Conservation (phyloP, 768 basidiomycete genomes). For the Suillus lakei region DNA sequence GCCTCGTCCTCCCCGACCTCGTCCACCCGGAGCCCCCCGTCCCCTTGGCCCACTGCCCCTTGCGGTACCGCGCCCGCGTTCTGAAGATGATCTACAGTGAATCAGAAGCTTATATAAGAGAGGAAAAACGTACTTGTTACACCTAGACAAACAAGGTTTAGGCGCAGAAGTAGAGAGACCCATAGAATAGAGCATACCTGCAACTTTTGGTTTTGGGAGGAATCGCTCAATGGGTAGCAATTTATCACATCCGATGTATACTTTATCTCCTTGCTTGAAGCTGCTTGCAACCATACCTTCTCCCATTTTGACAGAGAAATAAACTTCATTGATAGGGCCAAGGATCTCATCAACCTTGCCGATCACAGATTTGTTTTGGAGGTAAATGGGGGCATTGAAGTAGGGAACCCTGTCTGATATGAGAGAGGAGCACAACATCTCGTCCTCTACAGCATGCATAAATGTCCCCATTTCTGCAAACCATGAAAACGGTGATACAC, state of each 20-base stretch:
- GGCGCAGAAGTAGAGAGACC: slow-evolving; percentile 7
- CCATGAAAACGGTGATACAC: slow-evolving; percentile 14
- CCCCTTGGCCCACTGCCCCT: slow-evolving; percentile 29
- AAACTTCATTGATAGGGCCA: slow-evolving; percentile 99
- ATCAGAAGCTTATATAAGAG: slow-evolving; percentile 11
- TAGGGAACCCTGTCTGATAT: slow-evolving; percentile 93
- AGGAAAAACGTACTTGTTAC: slow-evolving; percentile 14
- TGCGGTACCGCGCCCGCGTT: slow-evolving; percentile 48
- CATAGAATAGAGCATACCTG: slow-evolving; percentile 54
- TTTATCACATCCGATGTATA: slow-evolving; percentile 98
- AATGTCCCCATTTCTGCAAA: slow-evolving; percentile 89
- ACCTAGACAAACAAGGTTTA: slow-evolving; percentile 31
- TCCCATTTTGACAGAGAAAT: slow-evolving; percentile 96
- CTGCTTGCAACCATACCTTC: slow-evolving; percentile 94
- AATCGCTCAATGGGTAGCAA: slow-evolving; percentile 95
- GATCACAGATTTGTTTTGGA: slow-evolving; percentile 93
- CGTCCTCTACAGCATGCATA: slow-evolving; percentile 94
- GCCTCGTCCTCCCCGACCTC: slow-evolving; percentile 45
- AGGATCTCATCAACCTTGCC: slow-evolving; percentile 99
- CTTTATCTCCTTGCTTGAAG: slow-evolving; percentile 98
- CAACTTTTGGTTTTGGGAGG: slow-evolving; percentile 91
- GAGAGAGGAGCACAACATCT: slow-evolving; percentile 93
- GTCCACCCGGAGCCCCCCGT: slow-evolving; percentile 30
- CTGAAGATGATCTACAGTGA: slow-evolving; percentile 42
- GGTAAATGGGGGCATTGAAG: slow-evolving; percentile 98